Evolutionary conservation across 805 yeast species (phyloP), one percentile per base, ranked within the genome.

Genomic region (Blastobotrys parvus): DNA sequence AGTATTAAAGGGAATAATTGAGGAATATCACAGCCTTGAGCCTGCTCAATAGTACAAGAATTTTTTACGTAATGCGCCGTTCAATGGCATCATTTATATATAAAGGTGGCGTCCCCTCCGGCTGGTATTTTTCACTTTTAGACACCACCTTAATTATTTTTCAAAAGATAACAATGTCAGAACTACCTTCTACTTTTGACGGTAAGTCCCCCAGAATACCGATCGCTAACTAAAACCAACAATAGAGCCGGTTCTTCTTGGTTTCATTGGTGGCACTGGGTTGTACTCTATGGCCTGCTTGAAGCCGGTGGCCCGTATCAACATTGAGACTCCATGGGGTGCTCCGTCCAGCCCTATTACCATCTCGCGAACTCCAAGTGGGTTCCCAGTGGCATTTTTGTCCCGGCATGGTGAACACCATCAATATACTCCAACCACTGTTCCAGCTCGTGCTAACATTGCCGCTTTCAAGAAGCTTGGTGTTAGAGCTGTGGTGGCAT

Each of bases 211-310:
- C n/a, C n/a, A 16, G 5, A 5, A 11, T 3, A 15, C 11, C 7
- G 36, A 17, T 17, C 19, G 11, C 22, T 33, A 8, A 17, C 22
- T 16, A 29, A 29, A 29, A n/a, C 16, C 32, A 5, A n/a, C 10
- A 10, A 38, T 34, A 54, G 83, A 78, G 54, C 80, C 84, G 27
- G 84, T 92, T 20, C 72, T 76, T 32, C 71, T 92, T 35, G 97
- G 95, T 29, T 77, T 92, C 53, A 92, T 92, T 61, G 98, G 98
- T 33, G 98, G 98, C 33, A 92, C 98, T 3, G 99, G 99, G n/a
- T 74, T 92, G 23, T 92, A 92, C 69, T 83, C 85, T 45, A 70
- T 92, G 45, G 85, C 82, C 33, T 78, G 85, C 45, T 70, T 92
- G 44, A 74, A 80, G 38, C 94, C 95, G 3, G 94, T 90, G 37